Base-by-base conservation (phyloP, 768 basidiomycete species). In the Rhodotorula sphaerocarpa region DNA sequence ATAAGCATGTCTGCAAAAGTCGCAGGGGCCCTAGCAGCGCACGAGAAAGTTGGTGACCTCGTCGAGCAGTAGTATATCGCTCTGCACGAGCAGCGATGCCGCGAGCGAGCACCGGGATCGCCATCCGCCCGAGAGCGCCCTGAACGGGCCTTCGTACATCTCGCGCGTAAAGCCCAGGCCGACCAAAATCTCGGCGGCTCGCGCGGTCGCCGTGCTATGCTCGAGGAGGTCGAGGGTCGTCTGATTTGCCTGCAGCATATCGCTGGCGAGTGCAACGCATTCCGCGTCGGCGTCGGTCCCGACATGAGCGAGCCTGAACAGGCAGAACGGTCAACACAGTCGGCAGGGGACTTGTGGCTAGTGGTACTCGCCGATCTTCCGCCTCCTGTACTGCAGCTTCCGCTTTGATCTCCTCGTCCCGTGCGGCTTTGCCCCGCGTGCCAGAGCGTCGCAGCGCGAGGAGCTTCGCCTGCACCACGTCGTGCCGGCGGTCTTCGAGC, bases 91-190 rank as follows among this genome's bases (percentile, higher is more conserved):
- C 20, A 86, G 75, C 0, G 82, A 81, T 34, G 79, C 79, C 7
- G 84, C 85, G 5, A 86, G 77, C 36, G 79, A 79, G 60, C 81
- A 81, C 23, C 84, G 77, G 47, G 82, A 81, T 44, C 80, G 74
- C 85, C 85, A 86, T 1, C 85, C 85, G 23, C 84, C 84, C 30
- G 82, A 83, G 28, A 86, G 75, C 1, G 77, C 75, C 2, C 74
- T 72, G 57, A 80, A 79, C 7, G 78, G 78, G 5, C 66, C 66
- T 4, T 70, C 59, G 7, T 76, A 72, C 57, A 77, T 76, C 20
- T 75, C 75, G 41, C 77, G 72, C 0, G 74, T 66, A 73, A 86
- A 86, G 0, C 85, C 84, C 3, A 87, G 75, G 2, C 85, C 84
- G 27, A 74, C 69, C 16, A 86, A 77, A 55, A 86, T 81, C 1